phyloP scores from a whole-genome alignment of 345 rosid genomes.

The Citrus glauca region DNA sequence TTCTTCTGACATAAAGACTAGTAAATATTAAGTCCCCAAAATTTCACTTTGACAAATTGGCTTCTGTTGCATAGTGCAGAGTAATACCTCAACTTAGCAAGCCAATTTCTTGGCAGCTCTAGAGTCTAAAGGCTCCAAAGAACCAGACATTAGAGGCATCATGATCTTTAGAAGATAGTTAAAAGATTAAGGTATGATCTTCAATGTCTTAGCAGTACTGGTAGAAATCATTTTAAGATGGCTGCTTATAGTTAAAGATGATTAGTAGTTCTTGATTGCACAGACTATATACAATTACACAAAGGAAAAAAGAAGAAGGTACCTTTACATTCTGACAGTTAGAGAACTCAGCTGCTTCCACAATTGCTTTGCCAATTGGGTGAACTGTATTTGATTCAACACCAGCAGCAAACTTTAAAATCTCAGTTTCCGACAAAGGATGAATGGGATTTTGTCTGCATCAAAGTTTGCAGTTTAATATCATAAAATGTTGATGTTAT shows the following conservation, averaged over 20 bases:
- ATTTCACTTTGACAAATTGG: background rate
- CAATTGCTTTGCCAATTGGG: conserved; percentile 94
- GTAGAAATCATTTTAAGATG: background rate
- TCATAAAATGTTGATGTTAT: background rate
- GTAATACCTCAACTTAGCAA: background rate
- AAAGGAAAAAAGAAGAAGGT: conserved; percentile 7
- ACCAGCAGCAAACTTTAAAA: conserved; percentile 80
- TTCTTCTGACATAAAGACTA: too few relatives aligned
- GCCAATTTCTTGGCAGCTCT: background rate
- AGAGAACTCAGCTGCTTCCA: conserved; percentile 64
- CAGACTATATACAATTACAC: background rate
- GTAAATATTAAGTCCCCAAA: background rate
- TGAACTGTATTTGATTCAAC: conserved; percentile 91
- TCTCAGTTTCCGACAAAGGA: conserved; percentile 62
- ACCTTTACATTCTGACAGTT: conserved; percentile 56
- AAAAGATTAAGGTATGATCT: background rate
- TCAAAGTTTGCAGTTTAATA: conserved; percentile 18
- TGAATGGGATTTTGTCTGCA: conserved; percentile 42
- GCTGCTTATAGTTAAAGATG: background rate
- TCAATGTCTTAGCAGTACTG: background rate
- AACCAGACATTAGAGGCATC: background rate
- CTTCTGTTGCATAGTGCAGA: background rate
- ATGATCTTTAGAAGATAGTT: background rate
- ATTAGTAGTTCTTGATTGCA: background rate
- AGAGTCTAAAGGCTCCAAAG: background rate